These are phyloP conservation scores for Diaporthe caulivora DNA, from an alignment of 2,329 filamentous ascomycete genomes.

Conservation along the genomic window DNA sequence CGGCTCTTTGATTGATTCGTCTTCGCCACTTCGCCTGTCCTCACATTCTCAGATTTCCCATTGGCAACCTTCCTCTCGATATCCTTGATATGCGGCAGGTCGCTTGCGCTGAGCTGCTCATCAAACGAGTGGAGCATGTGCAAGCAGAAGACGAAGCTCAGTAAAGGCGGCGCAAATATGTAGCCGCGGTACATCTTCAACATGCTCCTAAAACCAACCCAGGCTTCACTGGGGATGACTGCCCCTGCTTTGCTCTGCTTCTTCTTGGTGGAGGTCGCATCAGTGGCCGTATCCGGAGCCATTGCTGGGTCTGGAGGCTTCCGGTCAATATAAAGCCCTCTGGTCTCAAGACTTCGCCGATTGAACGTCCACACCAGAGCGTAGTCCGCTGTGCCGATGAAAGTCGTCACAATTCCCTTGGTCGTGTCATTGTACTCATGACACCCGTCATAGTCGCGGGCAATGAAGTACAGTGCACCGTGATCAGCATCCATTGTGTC, in stretches of 20 bases:
- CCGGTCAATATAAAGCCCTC: slow-evolving; percentile 42
- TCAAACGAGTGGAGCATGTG: slow-evolving; percentile 43
- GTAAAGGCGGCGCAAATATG: slow-evolving; percentile 42
- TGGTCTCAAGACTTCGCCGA: slow-evolving; percentile 38
- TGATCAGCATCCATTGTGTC: slow-evolving; percentile 43
- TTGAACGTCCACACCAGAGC: slow-evolving; percentile 46
- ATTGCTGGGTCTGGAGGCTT: slow-evolving; percentile 35
- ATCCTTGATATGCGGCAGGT: slow-evolving; percentile 37
- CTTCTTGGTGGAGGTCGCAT: slow-evolving; percentile 22
- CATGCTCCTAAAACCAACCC: slow-evolving; percentile 42
- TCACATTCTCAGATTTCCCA: not conserved
- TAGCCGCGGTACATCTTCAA: slow-evolving; percentile 41
- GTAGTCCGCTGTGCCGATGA: slow-evolving; percentile 44
- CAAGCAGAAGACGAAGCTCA: slow-evolving; percentile 43
- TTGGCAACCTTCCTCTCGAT: slow-evolving; percentile 42
- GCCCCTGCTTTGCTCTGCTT: slow-evolving; percentile 22
- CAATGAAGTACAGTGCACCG: slow-evolving; percentile 45
- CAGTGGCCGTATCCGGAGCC: not conserved
- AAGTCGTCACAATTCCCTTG: slow-evolving; percentile 41
- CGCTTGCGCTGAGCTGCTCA: slow-evolving; percentile 41
- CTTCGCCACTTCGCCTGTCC: not conserved
- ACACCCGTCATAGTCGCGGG: slow-evolving; percentile 45
- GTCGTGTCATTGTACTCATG: slow-evolving; percentile 42
- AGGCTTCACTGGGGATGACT: slow-evolving; percentile 34
- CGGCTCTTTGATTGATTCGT: not conserved